phyloP scores from a whole-genome alignment of 2,329 filamentous ascomycete species.

The Aspergillus caelatus region DNA sequence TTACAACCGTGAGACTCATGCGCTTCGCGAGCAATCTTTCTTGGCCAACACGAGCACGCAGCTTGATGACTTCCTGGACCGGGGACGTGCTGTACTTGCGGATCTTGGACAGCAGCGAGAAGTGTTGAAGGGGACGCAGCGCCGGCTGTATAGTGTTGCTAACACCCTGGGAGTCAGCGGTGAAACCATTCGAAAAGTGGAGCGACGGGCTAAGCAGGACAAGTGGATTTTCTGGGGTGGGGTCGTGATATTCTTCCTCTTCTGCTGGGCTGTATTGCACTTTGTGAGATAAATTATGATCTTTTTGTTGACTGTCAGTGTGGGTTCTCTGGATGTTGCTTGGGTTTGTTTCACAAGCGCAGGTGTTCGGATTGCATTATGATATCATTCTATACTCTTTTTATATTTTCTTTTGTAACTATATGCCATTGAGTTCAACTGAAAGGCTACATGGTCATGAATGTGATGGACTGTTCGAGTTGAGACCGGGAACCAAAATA shows the following conservation, averaged over 20 bases:
- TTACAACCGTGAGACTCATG: conserved; percentile 75
- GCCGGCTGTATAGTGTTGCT: conserved; percentile 84
- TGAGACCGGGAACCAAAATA: background rate
- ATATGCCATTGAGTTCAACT: background rate
- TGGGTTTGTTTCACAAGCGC: conserved; percentile 30
- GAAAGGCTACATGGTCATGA: background rate
- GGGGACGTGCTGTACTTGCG: conserved; percentile 85
- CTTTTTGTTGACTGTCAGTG: background rate
- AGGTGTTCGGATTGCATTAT: conserved; percentile 29
- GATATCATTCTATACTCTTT: conserved; percentile 13
- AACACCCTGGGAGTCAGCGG: conserved; percentile 92
- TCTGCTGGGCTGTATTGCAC: conserved; percentile 89
- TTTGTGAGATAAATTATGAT: conserved; percentile 67
- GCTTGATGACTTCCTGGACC: conserved; percentile 90
- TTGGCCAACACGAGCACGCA: conserved; percentile 79
- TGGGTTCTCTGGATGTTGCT: conserved; percentile 16
- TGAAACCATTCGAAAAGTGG: conserved; percentile 96
- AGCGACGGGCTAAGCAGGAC: conserved; percentile 86
- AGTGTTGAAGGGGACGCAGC: conserved; percentile 93
- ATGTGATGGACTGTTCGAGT: background rate
- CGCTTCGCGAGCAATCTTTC: conserved; percentile 86
- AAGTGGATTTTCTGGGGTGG: conserved; percentile 97
- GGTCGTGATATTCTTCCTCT: conserved; percentile 81
- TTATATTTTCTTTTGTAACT: conserved; percentile 3
- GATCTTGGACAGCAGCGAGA: conserved; percentile 89